Base-by-base conservation (phyloP, 257 asterid species). In the Solanum sejunctum region DNA sequence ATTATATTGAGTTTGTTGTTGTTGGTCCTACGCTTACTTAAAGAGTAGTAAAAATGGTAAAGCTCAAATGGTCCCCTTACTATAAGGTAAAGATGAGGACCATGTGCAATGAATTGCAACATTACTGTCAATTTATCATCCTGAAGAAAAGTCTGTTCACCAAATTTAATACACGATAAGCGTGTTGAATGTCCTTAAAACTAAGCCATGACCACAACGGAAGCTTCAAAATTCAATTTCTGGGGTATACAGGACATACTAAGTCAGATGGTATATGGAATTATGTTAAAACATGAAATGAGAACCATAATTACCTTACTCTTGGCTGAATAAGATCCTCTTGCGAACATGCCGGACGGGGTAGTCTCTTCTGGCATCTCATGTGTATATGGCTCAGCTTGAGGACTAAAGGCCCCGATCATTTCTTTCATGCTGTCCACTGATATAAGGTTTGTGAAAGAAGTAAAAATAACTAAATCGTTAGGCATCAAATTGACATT, bases 341-440 rank as follows among this genome's bases (percentile, higher is more conserved):
- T 87, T 47, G 98, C 99, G 49, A 97, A 95, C 56, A 97, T 89
- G 71, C 99, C 99, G 77, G 98, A 88, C 9, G 99, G 99, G 57
- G 99, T 97, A 2, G 94, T 91, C 87, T 97, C 99, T 86, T 97
- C 98, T 0, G 96, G 98, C 98, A 97, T 97, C 85, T 91, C 93
- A 84, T 95, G 97, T 5, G 90, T 89, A 84, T 97, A 97, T 52
- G 98, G 94, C 86, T 95, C 98, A 11, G 84, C 32, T 92, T 94
- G 98, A 85, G 99, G 99, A 87, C 99, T 96, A 91, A 96, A 96
- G 80, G 98, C 95, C 80, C 99, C 99, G 10, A 96, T 95, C 98
- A 96, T 96, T 91, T 93, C 97, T 85, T 95, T 96, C 43, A 98
- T 90, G 91, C 88, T 89, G 90, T 96, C 98, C 87, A 96, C 98